These are phyloP conservation scores for Penicillium antarcticum DNA, from an alignment of 495 filamentous ascomycete species.

Conservation along the genomic window DNA sequence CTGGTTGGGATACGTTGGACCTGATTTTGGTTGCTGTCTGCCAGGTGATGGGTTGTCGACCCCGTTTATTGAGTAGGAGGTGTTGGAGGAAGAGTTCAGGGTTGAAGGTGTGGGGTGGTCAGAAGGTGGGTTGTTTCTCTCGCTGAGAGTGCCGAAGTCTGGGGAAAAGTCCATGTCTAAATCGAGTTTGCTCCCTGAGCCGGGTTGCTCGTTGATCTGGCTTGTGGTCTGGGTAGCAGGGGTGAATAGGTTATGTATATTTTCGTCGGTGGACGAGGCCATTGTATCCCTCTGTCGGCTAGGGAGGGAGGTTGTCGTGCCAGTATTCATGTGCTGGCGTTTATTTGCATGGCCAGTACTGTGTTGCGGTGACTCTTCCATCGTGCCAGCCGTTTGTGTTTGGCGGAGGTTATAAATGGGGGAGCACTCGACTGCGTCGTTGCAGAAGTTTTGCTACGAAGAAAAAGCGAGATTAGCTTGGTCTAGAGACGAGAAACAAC, in stretches of 20 bases:
- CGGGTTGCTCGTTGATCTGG: conserved; percentile 1
- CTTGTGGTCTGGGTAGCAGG: background rate
- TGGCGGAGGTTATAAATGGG: conserved; percentile 13
- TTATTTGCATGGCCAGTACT: background rate
- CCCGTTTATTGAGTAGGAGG: conserved; percentile 28
- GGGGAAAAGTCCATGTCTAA: conserved; percentile 32
- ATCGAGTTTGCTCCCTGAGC: conserved; percentile 14
- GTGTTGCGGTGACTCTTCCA: conserved; percentile 2
- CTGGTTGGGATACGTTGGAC: conserved; percentile 4
- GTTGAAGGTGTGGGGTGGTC: conserved; percentile 36
- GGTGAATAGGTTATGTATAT: conserved; percentile 3
- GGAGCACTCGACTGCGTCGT: conserved; percentile 8
- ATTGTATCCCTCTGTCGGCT: conserved; percentile 21
- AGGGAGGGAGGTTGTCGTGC: conserved; percentile 23
- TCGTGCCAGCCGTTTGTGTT: background rate
- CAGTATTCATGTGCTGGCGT: background rate
- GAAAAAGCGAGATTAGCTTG: background rate
- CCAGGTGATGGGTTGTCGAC: conserved; percentile 20
- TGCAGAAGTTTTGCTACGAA: conserved; percentile 9
- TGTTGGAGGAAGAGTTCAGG: conserved; percentile 35
- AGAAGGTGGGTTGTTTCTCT: conserved; percentile 28
- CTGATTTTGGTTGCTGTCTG: conserved; percentile 16
- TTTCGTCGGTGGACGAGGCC: conserved; percentile 1
- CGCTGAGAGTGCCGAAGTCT: conserved; percentile 22
- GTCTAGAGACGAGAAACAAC: background rate